phyloP scores from a whole-genome alignment of 768 basidiomycete species.

The Chalciporus chontae region DNA sequence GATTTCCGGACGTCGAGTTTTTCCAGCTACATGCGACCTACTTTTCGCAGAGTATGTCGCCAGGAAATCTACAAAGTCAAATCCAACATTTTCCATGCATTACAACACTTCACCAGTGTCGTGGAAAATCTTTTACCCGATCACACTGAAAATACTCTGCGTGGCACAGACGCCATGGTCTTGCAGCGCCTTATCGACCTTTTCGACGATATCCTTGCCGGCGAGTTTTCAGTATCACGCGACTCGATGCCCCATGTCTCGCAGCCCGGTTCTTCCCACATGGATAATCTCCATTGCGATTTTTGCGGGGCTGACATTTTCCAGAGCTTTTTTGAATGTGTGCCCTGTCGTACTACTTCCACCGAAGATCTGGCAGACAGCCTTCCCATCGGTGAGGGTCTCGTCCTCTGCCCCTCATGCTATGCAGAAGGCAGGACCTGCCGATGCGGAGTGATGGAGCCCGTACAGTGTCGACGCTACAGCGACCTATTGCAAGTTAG shows the following conservation, averaged over 20 bases:
- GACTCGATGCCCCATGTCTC: slow-evolving; percentile 29
- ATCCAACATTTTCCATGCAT: slow-evolving; percentile 54
- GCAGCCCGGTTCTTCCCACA: slow-evolving; percentile 14
- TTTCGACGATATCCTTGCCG: slow-evolving; percentile 48
- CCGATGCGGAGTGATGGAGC: slow-evolving; percentile 54
- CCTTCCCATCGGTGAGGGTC: slow-evolving; percentile 37
- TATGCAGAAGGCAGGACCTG: slow-evolving; percentile 80
- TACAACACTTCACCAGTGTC: slow-evolving; percentile 35
- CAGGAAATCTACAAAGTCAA: slow-evolving; percentile 75
- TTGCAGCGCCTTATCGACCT: slow-evolving; percentile 40
- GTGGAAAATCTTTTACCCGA: slow-evolving; percentile 9
- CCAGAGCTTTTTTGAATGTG: slow-evolving; percentile 76
- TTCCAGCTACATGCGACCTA: background rate
- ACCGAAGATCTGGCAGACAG: slow-evolving; percentile 11
- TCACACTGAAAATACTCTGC: background rate
- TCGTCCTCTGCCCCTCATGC: slow-evolving; percentile 65
- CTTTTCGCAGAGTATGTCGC: slow-evolving; percentile 64
- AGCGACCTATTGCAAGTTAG: slow-evolving; percentile 42
- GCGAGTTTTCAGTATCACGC: slow-evolving; percentile 39
- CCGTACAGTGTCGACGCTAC: slow-evolving; percentile 56
- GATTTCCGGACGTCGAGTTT: background rate
- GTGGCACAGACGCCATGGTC: slow-evolving; percentile 9
- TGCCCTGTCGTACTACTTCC: slow-evolving; percentile 36
- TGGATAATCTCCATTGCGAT: slow-evolving; percentile 53
- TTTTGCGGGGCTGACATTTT: slow-evolving; percentile 83